Conservation (phyloP, 345 rosid genomes). For the Gossypium ekmanianum region DNA sequence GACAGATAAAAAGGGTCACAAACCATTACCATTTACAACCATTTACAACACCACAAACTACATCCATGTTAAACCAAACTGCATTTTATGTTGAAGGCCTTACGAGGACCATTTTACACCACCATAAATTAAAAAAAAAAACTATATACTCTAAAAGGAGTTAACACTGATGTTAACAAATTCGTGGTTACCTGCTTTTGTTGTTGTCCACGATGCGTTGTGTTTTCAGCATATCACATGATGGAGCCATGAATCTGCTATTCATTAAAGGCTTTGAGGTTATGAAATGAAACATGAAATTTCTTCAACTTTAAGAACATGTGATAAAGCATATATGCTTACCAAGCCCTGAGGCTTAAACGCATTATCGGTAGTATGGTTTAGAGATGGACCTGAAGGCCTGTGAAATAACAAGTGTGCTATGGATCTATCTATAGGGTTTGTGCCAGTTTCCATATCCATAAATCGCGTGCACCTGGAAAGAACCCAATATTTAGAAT, state of each 20-base stretch:
- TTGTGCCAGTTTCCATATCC: slow-evolving; percentile 85
- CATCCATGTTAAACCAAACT: not conserved
- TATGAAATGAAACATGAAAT: not conserved
- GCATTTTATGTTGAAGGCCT: slow-evolving; percentile 1
- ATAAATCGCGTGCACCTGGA: slow-evolving; percentile 60
- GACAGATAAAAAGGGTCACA: not conserved
- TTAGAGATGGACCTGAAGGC: slow-evolving; percentile 57
- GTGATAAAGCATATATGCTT: slow-evolving; percentile 12
- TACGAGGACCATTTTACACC: not conserved
- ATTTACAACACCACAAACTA: not conserved
- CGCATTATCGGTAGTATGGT: slow-evolving; percentile 31
- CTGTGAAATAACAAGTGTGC: slow-evolving; percentile 91
- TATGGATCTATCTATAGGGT: slow-evolving; percentile 89
- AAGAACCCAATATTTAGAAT: slow-evolving; percentile 1
- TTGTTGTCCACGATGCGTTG: not conserved
- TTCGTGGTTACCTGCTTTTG: not conserved
- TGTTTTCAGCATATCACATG: slow-evolving; percentile 33
- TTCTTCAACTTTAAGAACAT: not conserved
- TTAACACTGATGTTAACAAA: slow-evolving; percentile 1
- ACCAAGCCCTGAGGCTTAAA: slow-evolving; percentile 51
- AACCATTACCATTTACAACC: slow-evolving; percentile 6
- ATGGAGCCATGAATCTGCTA: slow-evolving; percentile 54
- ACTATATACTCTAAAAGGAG: slow-evolving; percentile 3
- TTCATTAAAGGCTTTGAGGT: slow-evolving; percentile 7
- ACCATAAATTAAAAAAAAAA: not conserved